Evolutionary conservation across 2,329 filamentous ascomycete species (phyloP).

Genomic region (Hortaea werneckii): DNA sequence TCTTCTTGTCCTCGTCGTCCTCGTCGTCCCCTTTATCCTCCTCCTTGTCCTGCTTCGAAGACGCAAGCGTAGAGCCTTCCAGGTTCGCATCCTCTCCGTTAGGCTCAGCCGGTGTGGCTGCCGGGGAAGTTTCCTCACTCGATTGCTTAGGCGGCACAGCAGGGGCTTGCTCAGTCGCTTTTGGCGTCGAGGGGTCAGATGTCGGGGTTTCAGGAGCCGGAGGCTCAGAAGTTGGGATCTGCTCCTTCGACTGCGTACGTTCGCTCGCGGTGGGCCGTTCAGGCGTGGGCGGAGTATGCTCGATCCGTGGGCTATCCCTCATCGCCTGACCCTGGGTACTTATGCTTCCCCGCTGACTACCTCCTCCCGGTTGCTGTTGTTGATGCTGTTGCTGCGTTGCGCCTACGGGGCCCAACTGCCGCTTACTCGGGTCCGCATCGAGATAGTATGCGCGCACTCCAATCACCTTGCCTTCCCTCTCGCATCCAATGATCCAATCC

Average conservation of each 20-base stretch:
- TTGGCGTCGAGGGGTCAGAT: not conserved
- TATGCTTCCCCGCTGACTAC: constrained; percentile 12
- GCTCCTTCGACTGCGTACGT: constrained; percentile 1
- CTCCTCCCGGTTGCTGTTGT: no score
- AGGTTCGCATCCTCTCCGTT: no score
- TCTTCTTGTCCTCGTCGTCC: constrained; percentile 1
- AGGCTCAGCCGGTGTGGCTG: no score
- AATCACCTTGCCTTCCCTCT: constrained; percentile 81
- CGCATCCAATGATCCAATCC: constrained; percentile 96
- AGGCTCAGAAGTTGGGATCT: constrained; percentile 1
- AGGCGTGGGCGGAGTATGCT: constrained; percentile 43
- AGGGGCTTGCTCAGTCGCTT: not conserved
- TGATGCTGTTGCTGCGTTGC: constrained; percentile 13
- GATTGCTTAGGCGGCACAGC: not conserved
- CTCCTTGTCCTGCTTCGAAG: constrained; percentile 1
- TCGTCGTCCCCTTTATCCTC: constrained; percentile 4
- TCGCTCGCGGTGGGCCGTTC: constrained; percentile 24
- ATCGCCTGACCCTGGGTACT: constrained; percentile 16
- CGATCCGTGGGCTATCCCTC: constrained; percentile 36
- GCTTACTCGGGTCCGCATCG: constrained; percentile 63
- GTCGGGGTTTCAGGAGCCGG: not conserved
- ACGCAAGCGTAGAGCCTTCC: no score
- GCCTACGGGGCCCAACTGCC: constrained; percentile 39
- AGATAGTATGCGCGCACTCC: constrained; percentile 94
- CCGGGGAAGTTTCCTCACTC: not conserved